Evolutionary conservation across 2,329 filamentous ascomycete species (phyloP), one percentile per base, ranked within the genome.

Genomic region (Phyllosticta citrichinensis): DNA sequence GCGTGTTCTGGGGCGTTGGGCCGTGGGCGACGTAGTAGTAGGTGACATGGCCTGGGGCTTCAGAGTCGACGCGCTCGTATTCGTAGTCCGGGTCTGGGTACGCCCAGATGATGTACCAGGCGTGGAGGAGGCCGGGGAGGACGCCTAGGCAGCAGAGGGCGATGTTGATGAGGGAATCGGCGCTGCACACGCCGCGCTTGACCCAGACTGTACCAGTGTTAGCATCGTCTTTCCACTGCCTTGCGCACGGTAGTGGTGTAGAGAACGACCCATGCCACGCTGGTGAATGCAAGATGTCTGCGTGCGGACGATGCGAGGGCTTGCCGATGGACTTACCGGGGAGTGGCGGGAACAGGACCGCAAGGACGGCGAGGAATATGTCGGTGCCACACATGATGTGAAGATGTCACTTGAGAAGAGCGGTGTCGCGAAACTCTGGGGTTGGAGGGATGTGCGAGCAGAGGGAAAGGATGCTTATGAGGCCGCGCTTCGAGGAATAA

Each of bases 61-160:
- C 80, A 60, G 76, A 81, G 58, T 85, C 83, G 57, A 79, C 76
- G 25, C 55, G 55, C 66, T 89, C 83, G 75, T 94, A 91, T 61
- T 80, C 74, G 67, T 77, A 75, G 63, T 97, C 92, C 63, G 94
- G 94, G 63, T 97, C 93, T 62, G 94, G 94, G 74, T 87, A 89
- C 71, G 89, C 88, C 69, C 89, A 84, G 76, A 99, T 97, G 75
- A 97, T 96, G 81, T 97, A 99, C 93, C 94, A 97, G 64, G 92
- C 85, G 78, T 99, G 94, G 2, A 99, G 79, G 56, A 97, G 87
- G 63, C 93, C 93, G 20, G 93, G 93, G 63, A 97, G 75, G 68
- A 76, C 72, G 64, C 71, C 74, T 62, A 76, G 73, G 63, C 70
- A 74, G 72, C 88, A 94, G 69, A 97, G 90, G 55, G 92, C 87